Evolutionary conservation across 2,329 filamentous ascomycete genomes (phyloP).

Genomic region (Lizonia empirigonia): DNA sequence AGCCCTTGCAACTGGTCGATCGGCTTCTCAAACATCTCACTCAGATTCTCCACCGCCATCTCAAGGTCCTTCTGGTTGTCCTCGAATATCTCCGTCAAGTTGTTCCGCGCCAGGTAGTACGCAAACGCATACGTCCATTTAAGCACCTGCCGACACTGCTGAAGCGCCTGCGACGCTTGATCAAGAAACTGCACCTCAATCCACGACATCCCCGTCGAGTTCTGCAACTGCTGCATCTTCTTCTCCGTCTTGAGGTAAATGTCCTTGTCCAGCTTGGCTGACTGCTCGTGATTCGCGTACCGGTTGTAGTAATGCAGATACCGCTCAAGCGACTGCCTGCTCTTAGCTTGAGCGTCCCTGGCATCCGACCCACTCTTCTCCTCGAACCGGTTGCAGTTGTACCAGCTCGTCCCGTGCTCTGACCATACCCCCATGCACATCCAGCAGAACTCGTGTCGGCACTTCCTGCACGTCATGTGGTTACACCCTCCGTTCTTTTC

Average conservation of each 20-base stretch:
- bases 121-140: constrained; percentile 99
- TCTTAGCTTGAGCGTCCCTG: constrained; percentile 88
- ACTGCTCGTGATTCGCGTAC: constrained; percentile 98
- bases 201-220: constrained; percentile 94
- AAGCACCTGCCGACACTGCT: constrained; percentile 95
- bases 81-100: constrained; percentile 95
- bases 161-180: constrained; percentile 87
- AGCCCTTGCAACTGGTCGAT: constrained; percentile 82
- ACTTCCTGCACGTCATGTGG: constrained; percentile 97
- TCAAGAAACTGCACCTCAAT: constrained; percentile 98
- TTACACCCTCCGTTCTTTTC: constrained; percentile 99
- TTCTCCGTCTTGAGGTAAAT: constrained; percentile 95
- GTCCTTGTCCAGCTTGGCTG: constrained; percentile 93
- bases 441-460: constrained; percentile 97
- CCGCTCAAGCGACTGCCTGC: constrained; percentile 87
- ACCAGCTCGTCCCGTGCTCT: constrained; percentile 98
- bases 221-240: constrained; percentile 98
- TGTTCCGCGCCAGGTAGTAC: constrained; percentile 95
- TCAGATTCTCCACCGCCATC: constrained; percentile 93
- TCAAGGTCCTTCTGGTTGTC: constrained; percentile 98
- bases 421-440: constrained; percentile 99
- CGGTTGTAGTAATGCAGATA: constrained; percentile 99
- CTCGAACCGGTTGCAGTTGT: constrained; percentile 97
- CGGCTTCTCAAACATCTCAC: constrained; percentile 99
- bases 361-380: constrained; percentile 94